These are phyloP conservation scores for California macrophylla DNA, from an alignment of 441 rosid genomes.

Conservation along the genomic window DNA sequence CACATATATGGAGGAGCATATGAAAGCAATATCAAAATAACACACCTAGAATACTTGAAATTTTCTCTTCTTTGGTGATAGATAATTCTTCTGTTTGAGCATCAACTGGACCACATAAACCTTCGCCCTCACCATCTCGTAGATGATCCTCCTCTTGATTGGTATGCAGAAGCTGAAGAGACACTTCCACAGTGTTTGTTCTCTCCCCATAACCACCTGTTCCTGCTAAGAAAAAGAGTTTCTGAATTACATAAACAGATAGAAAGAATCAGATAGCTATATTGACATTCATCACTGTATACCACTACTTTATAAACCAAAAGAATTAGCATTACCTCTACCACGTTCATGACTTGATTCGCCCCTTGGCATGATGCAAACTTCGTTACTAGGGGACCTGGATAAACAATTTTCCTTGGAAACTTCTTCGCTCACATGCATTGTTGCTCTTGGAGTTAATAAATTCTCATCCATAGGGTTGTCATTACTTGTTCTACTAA, in stretches of 20 bases:
- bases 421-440: conserved; percentile 19
- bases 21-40: conserved; percentile 8
- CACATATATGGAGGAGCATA: neutral
- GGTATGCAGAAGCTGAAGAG: conserved; percentile 11
- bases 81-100: conserved; percentile 13
- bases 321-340: conserved; percentile 26
- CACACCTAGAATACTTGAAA: conserved; percentile 23
- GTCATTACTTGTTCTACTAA: conserved; percentile 15
- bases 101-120: conserved; percentile 11
- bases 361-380: conserved; percentile 14
- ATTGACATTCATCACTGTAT: neutral
- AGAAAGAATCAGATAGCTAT: neutral
- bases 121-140: conserved; percentile 15
- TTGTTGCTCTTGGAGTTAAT: conserved; percentile 6
- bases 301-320: conserved; percentile 2
- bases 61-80: conserved; percentile 10
- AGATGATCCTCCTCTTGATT: conserved; percentile 17
- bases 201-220: conserved; percentile 18
- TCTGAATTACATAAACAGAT: neutral
- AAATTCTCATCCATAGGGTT: conserved; percentile 19
- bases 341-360: conserved; percentile 22
- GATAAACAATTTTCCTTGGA: conserved; percentile 16
- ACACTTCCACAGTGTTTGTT: conserved; percentile 13
- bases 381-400: conserved; percentile 18
- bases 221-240: conserved; percentile 23